Conservation (phyloP, 495 filamentous ascomycete species). For the Neurospora sp. region DNA sequence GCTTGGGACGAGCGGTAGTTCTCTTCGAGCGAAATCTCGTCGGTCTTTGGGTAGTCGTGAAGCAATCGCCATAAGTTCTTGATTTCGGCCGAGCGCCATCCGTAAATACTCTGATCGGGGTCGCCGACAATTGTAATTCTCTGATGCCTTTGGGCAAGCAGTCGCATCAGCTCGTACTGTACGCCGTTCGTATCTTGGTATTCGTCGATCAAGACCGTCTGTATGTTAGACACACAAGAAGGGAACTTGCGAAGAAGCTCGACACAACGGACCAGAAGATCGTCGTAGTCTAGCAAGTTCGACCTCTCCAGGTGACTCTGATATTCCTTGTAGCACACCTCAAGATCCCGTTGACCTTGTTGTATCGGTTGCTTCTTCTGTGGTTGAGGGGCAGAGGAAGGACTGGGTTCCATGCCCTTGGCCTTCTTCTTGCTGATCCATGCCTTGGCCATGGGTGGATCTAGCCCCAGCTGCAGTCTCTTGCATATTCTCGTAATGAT, state of each 20-base stretch:
- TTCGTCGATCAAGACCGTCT: slow-evolving; percentile 91
- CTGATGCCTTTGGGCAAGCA: slow-evolving; percentile 62
- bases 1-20: slow-evolving; percentile 91
- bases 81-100: slow-evolving; percentile 94
- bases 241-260: slow-evolving; percentile 70
- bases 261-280: slow-evolving; percentile 75
- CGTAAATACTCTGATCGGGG: slow-evolving; percentile 97
- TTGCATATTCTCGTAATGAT: slow-evolving; percentile 79
- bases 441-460: slow-evolving; percentile 55
- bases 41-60: slow-evolving; percentile 61
- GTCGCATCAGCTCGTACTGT: slow-evolving; percentile 90
- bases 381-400: slow-evolving; percentile 5
- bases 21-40: slow-evolving; percentile 79
- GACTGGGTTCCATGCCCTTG: slow-evolving; percentile 41
- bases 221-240: slow-evolving; percentile 81
- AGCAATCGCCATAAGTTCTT: slow-evolving; percentile 77
- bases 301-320: slow-evolving; percentile 60
- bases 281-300: slow-evolving; percentile 91
- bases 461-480: slow-evolving; percentile 53
- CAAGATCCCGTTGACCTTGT: slow-evolving; percentile 44
- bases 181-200: slow-evolving; percentile 96
- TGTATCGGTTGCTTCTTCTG: slow-evolving; percentile 29
- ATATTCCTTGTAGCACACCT: slow-evolving; percentile 68
- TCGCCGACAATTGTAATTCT: slow-evolving; percentile 93
- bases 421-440: slow-evolving; percentile 86